phyloP scores from a whole-genome alignment of 2,329 filamentous ascomycete genomes.

The Colletotrichum tofieldiae region DNA sequence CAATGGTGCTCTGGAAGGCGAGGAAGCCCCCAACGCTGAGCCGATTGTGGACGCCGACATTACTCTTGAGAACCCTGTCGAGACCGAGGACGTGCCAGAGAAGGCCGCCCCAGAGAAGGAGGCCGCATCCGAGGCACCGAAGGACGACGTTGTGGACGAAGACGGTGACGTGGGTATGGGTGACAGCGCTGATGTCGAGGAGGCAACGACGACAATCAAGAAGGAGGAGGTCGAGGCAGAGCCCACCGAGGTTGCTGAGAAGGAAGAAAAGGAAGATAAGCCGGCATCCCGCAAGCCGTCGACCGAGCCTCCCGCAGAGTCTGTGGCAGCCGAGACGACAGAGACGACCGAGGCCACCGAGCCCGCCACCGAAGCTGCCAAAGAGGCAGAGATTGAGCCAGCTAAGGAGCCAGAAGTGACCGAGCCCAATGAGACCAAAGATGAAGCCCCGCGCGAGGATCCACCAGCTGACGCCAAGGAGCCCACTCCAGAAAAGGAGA shows the following conservation, averaged over 20 bases:
- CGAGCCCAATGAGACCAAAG: slow-evolving; percentile 11
- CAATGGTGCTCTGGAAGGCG: slow-evolving; percentile 53
- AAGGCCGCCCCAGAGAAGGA: slow-evolving; percentile 36
- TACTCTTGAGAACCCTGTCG: slow-evolving; percentile 54
- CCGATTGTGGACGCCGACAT: slow-evolving; percentile 45
- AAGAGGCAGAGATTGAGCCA: slow-evolving; percentile 37
- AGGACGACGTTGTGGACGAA: slow-evolving; percentile 57
- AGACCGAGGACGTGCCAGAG: slow-evolving; percentile 42
- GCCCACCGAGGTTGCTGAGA: slow-evolving; percentile 50
- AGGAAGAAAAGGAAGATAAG: slow-evolving; percentile 46
- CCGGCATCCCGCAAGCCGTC: slow-evolving; percentile 34
- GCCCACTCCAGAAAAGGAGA: slow-evolving; percentile 30
- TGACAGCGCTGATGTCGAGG: slow-evolving; percentile 53
- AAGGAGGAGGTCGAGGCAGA: slow-evolving; percentile 57
- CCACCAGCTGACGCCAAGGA: slow-evolving; percentile 28
- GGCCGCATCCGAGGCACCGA: slow-evolving; percentile 24
- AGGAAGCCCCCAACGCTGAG: slow-evolving; percentile 47
- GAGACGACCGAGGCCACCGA: slow-evolving; percentile 41
- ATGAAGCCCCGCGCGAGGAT: slow-evolving; percentile 44
- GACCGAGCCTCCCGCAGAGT: slow-evolving; percentile 27
- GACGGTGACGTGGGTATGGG: slow-evolving; percentile 70
- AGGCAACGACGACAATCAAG: slow-evolving; percentile 55
- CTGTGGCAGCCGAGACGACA: slow-evolving; percentile 44
- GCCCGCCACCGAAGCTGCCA: slow-evolving; percentile 31
- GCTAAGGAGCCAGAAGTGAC: slow-evolving; percentile 29